A percentile compares a stretch with the other conserved stretches of the same genome.
Evolutionary conservation across 2,329 filamentous ascomycete species (phyloP).

Genomic region (Epicoccum sorghinum): DNA sequence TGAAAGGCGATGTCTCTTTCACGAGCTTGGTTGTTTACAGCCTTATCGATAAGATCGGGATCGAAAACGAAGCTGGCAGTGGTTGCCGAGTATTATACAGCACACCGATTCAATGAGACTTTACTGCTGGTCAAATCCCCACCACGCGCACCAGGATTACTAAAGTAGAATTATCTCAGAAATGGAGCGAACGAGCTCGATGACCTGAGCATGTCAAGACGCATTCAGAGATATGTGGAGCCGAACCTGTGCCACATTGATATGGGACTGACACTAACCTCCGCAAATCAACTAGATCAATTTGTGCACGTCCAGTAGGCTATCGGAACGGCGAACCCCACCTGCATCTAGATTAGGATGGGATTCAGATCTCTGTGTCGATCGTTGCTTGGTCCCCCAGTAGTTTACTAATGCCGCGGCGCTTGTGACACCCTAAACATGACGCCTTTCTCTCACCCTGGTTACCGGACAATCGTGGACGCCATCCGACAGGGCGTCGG

Average conservation of each 20-base stretch:
- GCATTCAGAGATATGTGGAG: too few species aligned
- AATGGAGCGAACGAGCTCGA: too few species aligned
- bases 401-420: neutral
- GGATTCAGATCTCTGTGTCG: neutral
- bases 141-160: too few species aligned
- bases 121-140: too few species aligned
- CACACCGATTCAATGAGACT: too few species aligned
- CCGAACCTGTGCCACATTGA: too few species aligned
- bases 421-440: neutral
- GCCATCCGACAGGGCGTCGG: neutral
- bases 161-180: too few species aligned
- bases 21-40: neutral
- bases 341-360: neutral
- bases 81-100: too few species aligned
- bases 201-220: too few species aligned
- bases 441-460: neutral
- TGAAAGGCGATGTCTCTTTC: neutral
- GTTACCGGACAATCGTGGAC: neutral
- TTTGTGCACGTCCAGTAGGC: too few species aligned
- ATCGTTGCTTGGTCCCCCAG: neutral
- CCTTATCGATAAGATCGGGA: neutral
- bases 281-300: too few species aligned
- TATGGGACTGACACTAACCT: too few species aligned
- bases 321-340: neutral
- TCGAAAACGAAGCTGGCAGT: neutral